Conservation (phyloP, 1,139 yeast species). For the Protomyces inundatus region DNA sequence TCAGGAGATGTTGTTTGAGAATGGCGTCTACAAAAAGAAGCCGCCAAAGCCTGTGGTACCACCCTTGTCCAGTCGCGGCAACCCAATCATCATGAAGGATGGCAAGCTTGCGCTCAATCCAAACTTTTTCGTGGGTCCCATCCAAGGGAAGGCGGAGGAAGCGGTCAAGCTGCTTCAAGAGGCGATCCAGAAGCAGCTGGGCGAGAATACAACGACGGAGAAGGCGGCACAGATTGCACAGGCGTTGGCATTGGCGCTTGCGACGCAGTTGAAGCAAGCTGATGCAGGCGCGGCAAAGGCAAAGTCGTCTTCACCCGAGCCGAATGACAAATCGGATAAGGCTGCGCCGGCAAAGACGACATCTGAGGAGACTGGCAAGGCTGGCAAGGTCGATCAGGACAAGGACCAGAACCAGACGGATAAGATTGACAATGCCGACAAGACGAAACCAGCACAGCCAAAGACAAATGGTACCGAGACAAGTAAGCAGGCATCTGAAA, state of each 20-base stretch:
- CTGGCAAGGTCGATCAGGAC: too few relatives aligned
- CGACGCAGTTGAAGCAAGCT: constrained; percentile 28
- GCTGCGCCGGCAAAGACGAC: background rate
- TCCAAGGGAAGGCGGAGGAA: constrained; percentile 29
- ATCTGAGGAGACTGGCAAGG: too few relatives aligned
- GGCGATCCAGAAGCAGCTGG: constrained; percentile 28
- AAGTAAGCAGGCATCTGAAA: background rate
- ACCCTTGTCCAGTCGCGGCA: constrained; percentile 24
- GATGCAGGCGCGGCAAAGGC: background rate
- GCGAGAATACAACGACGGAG: constrained; percentile 26
- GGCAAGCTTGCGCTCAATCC: constrained; percentile 30
- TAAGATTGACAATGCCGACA: too few relatives aligned
- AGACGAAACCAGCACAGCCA: background rate
- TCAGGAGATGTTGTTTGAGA: constrained; percentile 43
- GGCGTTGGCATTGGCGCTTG: constrained; percentile 32
- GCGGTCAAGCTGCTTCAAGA: constrained; percentile 30
- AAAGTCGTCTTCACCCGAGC: background rate
- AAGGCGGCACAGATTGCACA: constrained; percentile 33
- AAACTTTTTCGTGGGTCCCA: constrained; percentile 25
- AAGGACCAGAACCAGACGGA: too few relatives aligned
- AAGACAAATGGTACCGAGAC: background rate
- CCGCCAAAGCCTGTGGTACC: constrained; percentile 38
- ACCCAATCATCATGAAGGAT: constrained; percentile 28
- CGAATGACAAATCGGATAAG: background rate
- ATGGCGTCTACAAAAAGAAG: constrained; percentile 52